These are phyloP conservation scores for Euphorbia peplus DNA, from an alignment of 345 rosid genomes.

Conservation along the genomic window DNA sequence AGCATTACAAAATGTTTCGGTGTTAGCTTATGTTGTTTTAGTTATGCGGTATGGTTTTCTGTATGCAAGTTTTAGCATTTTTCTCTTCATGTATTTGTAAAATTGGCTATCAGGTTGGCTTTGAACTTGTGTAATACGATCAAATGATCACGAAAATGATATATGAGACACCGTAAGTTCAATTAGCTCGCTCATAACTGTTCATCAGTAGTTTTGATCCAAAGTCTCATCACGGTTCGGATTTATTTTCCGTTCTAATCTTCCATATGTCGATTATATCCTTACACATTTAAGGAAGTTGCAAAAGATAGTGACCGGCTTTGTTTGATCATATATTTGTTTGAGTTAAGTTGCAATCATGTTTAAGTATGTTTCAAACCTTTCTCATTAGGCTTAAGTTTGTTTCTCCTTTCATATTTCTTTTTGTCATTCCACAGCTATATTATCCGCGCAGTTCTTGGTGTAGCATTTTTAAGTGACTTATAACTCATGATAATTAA, in stretches of 20 bases:
- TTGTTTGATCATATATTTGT: too few relatives aligned
- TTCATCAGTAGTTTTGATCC: not conserved
- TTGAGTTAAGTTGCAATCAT: not conserved
- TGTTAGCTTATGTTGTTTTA: not conserved
- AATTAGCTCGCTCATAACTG: not conserved
- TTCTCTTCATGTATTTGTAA: not conserved
- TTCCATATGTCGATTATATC: not conserved
- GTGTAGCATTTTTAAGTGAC: conserved; percentile 11
- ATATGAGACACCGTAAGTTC: not conserved
- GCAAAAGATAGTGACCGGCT: not conserved
- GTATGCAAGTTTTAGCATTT: not conserved
- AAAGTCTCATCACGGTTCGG: not conserved
- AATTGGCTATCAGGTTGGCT: not conserved
- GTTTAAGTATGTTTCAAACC: not conserved
- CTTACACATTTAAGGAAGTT: not conserved
- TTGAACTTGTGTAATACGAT: not conserved
- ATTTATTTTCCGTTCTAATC: not conserved
- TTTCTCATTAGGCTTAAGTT: not conserved
- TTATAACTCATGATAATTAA: conserved; percentile 13
- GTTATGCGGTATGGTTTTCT: not conserved
- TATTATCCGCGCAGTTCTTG: not conserved
- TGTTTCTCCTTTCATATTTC: not conserved
- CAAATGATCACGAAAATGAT: not conserved
- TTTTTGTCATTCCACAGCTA: not conserved
- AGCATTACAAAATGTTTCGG: too few relatives aligned